Evolutionary conservation across 768 basidiomycete genomes (phyloP), one percentile per base, ranked within the genome.

Genomic region (Cyclocybe cylindracea): DNA sequence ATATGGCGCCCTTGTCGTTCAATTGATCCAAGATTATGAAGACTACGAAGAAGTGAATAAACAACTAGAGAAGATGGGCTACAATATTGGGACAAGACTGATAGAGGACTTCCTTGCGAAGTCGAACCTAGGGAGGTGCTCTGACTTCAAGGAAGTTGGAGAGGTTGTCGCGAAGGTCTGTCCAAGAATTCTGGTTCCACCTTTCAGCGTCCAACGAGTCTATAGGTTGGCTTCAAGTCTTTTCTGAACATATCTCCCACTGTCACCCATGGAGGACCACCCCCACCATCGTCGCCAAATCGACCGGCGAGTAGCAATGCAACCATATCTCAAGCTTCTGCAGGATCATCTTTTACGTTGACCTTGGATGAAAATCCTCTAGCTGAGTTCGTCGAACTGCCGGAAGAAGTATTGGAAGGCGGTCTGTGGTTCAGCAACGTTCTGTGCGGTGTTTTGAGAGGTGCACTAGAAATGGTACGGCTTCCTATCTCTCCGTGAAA

Each of bases 31-130:
- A 66, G 97, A 99, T 70, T 98, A 98, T 64, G 97, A 99, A 64
- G 95, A 99, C 75, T 98, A 97, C 66, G 80, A 80, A 10, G 93
- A 96, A 67, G 91, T 93, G 56, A 93, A 93, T 70, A 95, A 92
- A 68, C 95, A 99, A 68, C 86, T 99, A 2, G 96, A 99, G 62
- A 96, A 94, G 75, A 98, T 98, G 96, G 97, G 97, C 3, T 98
- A 97, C 71, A 97, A 95, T 66, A 98, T 99, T 53, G 97, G 97
- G 24, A 96, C 87, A 18, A 79, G 97, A 36, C 73, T 99, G 48
- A 97, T 99, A 51, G 97, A 99, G 66, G 97, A 99, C 66, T 97
- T 99, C 64, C 79, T 99, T 42, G 96, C 97, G 18, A 85, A 91
- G 65, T 94, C 94, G 56, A 85, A 80, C n/a, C 67, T 97, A 14